Evolutionary conservation across 495 filamentous ascomycete species (phyloP).

Genomic region (Aspergillus incahuasiensis): DNA sequence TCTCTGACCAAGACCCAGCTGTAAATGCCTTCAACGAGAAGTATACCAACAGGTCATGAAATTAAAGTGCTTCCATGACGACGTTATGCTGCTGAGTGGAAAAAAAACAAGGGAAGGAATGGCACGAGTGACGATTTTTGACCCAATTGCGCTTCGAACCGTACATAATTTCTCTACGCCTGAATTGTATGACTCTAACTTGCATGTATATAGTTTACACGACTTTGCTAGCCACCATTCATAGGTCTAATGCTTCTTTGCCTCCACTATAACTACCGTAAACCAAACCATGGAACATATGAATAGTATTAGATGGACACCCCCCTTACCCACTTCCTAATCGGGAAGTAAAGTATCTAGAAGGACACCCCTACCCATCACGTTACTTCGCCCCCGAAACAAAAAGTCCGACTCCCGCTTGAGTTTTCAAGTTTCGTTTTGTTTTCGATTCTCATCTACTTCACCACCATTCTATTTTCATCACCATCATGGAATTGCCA

Average conservation of each 20-base stretch:
- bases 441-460: too few relatives aligned
- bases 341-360: too few relatives aligned
- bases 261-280: not conserved
- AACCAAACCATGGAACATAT: too few relatives aligned
- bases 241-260: not conserved
- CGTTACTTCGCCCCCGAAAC: too few relatives aligned
- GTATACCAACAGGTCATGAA: conserved; percentile 42
- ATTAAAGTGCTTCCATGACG: not conserved
- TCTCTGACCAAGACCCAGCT: conserved; percentile 34
- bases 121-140: not conserved
- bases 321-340: too few relatives aligned
- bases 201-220: not conserved
- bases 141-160: not conserved
- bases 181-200: not conserved
- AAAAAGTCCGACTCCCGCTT: too few relatives aligned
- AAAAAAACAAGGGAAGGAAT: not conserved
- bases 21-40: conserved; percentile 69
- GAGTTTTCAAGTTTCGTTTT: too few relatives aligned
- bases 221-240: not conserved
- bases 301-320: too few relatives aligned
- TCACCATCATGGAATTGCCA: too few relatives aligned
- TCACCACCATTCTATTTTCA: too few relatives aligned
- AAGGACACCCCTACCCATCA: too few relatives aligned
- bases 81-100: conserved; percentile 4
- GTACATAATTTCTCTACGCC: not conserved